Base-by-base conservation (phyloP, 441 rosid species). In the Arabidopsis hybrid region DNA sequence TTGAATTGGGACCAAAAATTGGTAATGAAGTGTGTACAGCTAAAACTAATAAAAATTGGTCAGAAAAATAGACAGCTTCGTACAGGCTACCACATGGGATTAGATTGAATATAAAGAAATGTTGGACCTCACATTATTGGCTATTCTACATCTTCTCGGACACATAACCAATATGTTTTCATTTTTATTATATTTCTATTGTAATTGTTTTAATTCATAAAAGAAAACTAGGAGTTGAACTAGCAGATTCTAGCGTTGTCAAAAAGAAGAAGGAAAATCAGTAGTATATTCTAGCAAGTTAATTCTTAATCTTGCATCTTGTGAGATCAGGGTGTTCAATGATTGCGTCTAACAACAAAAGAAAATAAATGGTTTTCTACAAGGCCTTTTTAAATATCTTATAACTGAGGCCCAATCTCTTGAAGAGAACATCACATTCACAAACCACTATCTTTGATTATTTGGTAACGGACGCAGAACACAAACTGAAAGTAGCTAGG, bases 31-130 rank as follows among this genome's bases (percentile, higher is more conserved):
- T 60, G 68, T 60, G 43, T 32, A 60, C 78, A 74, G 57, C 78
- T 36, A 45, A 43, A 75, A 21, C 34, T 46, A 34, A 21, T 74
- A 60, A 18, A 34, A 38, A 10, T 46, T 46, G 52, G 75, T 39
- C 71, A 46, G 66, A 21, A 39, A 76, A 63, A 63, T 53, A 69
- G 66, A 47, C 75, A 76, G 71, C 71, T 76, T 56, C 66, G 56
- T 29, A 76, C 55, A 69, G 79, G 60, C 66, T 69, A 55, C 61
- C 71, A 69, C 71, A 69, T 69, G 66, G 71, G 64, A 21, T 35
- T 14, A 47, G 56, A 45, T 49, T 45, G 36, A 60, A 60, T 59
- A 70, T 21, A 43, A 29, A 29, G 8, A 72, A 34, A 45, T 72
- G 7, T 18, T 72, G 65, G 55, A 63, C 66, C 32, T 56, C 21